These are phyloP conservation scores for Globisporangium uncinulatum DNA, from an alignment of 352 stramenopile genomes.

Conservation along the genomic window DNA sequence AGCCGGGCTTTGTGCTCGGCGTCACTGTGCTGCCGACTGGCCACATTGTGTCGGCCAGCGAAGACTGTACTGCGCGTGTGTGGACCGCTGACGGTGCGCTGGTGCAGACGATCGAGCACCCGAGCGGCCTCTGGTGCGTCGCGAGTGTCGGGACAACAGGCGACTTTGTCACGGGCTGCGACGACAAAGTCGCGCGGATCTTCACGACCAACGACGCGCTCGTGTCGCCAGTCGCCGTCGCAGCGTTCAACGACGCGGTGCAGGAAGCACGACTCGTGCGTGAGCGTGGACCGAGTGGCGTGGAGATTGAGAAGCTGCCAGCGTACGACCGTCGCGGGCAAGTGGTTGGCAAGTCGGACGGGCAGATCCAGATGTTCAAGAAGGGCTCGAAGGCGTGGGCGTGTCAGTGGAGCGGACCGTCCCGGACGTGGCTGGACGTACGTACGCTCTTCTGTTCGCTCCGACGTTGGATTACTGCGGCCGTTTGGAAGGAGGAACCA, in stretches of 20 bases:
- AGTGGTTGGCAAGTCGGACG: conserved; percentile 82
- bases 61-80: conserved; percentile 79
- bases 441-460: conserved; percentile 14
- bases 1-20: conserved; percentile 76
- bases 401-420: conserved; percentile 91
- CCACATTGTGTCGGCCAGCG: conserved; percentile 66
- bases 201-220: conserved; percentile 80
- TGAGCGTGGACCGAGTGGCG: conserved; percentile 78
- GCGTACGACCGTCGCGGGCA: conserved; percentile 87
- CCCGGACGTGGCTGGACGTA: conserved; percentile 94
- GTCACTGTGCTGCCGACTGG: conserved; percentile 53
- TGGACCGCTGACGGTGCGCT: conserved; percentile 51
- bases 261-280: conserved; percentile 48
- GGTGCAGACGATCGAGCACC: conserved; percentile 81
- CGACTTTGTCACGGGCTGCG: conserved; percentile 91
- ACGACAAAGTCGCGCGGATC: conserved; percentile 91
- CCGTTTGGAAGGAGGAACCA: too few species aligned
- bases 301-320: conserved; percentile 93
- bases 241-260: conserved; percentile 60
- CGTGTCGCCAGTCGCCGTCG: conserved; percentile 60
- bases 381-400: conserved; percentile 91
- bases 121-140: conserved; percentile 83
- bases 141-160: conserved; percentile 63
- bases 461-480: too few species aligned
- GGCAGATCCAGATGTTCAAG: conserved; percentile 96